Conservation (phyloP, 2,329 filamentous ascomycete genomes). For the Diaporthe ilicicola region DNA sequence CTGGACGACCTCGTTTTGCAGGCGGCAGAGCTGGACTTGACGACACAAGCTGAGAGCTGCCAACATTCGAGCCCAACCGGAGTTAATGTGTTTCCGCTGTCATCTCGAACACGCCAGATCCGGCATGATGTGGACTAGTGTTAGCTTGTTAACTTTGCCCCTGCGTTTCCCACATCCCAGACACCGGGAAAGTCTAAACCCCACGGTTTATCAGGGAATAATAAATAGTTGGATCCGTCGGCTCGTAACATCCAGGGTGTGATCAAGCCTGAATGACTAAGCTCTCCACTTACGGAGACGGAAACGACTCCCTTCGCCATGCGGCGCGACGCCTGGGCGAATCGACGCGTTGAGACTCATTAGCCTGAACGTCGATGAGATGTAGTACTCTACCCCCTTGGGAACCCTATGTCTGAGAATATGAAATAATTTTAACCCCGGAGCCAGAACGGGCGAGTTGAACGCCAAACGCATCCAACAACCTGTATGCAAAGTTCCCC, state of each 20-base stretch:
- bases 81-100: background rate
- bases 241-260: background rate
- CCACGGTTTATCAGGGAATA: background rate
- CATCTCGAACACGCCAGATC: background rate
- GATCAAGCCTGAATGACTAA: background rate
- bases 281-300: background rate
- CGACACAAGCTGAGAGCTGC: background rate
- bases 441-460: slow-evolving; percentile 28
- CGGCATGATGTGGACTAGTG: background rate
- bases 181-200: background rate
- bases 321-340: background rate
- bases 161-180: slow-evolving; percentile 8
- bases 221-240: background rate
- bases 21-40: background rate
- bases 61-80: background rate
- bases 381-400: background rate
- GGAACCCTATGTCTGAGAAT: background rate
- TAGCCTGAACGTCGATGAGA: background rate
- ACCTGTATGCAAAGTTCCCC: slow-evolving; percentile 4
- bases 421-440: background rate
- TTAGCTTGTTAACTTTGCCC: background rate
- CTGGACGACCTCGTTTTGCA: background rate
- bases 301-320: background rate
- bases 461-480: slow-evolving; percentile 28
- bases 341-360: background rate